Conservation (phyloP, 345 rosid genomes). For the Rubroshorea leprosula region DNA sequence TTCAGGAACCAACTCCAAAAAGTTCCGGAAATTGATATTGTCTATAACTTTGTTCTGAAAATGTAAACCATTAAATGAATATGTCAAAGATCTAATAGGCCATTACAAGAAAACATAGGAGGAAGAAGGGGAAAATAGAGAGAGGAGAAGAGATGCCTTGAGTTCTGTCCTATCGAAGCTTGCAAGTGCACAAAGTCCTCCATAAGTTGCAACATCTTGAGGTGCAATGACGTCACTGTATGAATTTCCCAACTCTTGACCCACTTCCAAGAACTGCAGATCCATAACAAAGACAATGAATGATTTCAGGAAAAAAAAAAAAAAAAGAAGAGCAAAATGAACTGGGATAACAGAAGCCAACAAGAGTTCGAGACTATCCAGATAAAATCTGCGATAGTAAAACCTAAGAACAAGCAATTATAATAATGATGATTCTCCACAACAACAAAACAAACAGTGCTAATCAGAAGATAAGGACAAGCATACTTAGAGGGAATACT, state of each 20-base stretch:
- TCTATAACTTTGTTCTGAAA: conserved; percentile 91
- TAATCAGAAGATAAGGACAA: not conserved
- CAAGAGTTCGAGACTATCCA: too few relatives aligned
- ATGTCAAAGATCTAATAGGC: not conserved
- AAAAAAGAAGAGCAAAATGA: too few relatives aligned
- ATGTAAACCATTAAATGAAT: conserved; percentile 22
- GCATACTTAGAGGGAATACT: not conserved
- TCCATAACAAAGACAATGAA: conserved; percentile 6
- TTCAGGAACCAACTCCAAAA: conserved; percentile 97
- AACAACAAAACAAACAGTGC: too few relatives aligned
- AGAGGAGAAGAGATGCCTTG: conserved; percentile 48
- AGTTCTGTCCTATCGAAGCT: conserved; percentile 92
- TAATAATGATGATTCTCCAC: too few relatives aligned
- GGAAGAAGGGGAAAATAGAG: not conserved
- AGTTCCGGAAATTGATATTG: conserved; percentile 81
- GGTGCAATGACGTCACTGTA: conserved; percentile 94
- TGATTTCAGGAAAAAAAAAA: too few relatives aligned
- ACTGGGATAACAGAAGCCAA: not conserved
- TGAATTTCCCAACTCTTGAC: conserved; percentile 78
- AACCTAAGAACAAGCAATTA: too few relatives aligned
- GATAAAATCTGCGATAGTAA: too few relatives aligned
- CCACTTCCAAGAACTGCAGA: conserved; percentile 93
- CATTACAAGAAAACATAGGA: conserved; percentile 5
- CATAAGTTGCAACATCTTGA: conserved; percentile 97
- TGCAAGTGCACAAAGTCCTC: conserved; percentile 98